Conservation (phyloP, 305 asterid species). For the Plantago lanceolata region DNA sequence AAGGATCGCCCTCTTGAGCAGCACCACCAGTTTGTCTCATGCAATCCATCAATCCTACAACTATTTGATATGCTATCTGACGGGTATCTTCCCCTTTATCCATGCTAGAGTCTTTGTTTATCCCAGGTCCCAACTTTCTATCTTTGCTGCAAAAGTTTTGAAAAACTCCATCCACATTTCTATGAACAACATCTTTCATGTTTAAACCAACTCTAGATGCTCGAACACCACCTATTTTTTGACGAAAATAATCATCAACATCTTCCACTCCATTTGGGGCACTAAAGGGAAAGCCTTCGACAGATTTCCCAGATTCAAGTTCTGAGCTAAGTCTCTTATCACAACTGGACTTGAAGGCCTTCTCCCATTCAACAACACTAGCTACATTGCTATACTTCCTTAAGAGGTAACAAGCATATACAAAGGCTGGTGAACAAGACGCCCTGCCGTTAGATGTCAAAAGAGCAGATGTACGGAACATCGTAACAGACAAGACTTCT, state of each 20-base stretch:
- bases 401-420: slow-evolving; percentile 62
- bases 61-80: slow-evolving; percentile 77
- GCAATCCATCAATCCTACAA: slow-evolving; percentile 87
- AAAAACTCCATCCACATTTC: slow-evolving; percentile 72
- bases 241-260: slow-evolving; percentile 87
- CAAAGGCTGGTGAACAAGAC: slow-evolving; percentile 65
- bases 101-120: slow-evolving; percentile 47
- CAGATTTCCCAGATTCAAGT: slow-evolving; percentile 69
- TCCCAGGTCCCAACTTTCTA: slow-evolving; percentile 52
- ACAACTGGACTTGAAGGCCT: slow-evolving; percentile 62
- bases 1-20: slow-evolving; percentile 99
- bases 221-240: slow-evolving; percentile 76
- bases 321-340: slow-evolving; percentile 82
- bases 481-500: slow-evolving; percentile 67
- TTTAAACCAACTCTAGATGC: slow-evolving; percentile 73
- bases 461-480: slow-evolving; percentile 63
- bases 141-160: slow-evolving; percentile 57
- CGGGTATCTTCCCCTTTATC: slow-evolving; percentile 71
- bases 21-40: slow-evolving; percentile 99
- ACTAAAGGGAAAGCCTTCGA: slow-evolving; percentile 77
- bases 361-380: slow-evolving; percentile 89
- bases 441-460: slow-evolving; percentile 75
- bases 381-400: slow-evolving; percentile 66
- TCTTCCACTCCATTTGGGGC: slow-evolving; percentile 95
- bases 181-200: slow-evolving; percentile 88